Conservation (phyloP, 441 rosid species). For the Monsonia emarginata region DNA sequence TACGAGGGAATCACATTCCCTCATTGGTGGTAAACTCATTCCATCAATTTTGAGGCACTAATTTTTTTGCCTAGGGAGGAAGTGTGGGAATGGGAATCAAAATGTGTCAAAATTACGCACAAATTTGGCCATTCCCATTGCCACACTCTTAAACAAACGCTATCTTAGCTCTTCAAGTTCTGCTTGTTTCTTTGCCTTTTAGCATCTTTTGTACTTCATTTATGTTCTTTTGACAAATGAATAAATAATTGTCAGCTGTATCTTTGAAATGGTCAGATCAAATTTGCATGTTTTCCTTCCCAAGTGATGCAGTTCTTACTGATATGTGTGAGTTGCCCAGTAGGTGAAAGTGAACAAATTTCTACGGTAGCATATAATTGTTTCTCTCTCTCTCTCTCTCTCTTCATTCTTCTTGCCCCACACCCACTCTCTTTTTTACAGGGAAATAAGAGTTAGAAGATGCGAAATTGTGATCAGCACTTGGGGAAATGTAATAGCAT, state of each 20-base stretch:
- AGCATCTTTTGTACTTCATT: background rate
- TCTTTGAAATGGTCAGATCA: background rate
- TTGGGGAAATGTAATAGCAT: background rate
- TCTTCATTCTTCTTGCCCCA: background rate
- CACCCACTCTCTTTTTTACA: background rate
- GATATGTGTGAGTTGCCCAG: background rate
- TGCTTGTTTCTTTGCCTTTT: background rate
- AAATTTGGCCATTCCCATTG: too few relatives aligned
- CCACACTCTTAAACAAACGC: too few relatives aligned
- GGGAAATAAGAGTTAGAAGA: background rate
- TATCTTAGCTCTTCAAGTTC: too few relatives aligned
- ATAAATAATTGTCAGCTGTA: background rate
- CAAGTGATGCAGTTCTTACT: background rate
- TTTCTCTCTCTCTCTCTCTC: background rate
- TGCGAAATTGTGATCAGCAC: background rate
- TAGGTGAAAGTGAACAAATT: background rate
- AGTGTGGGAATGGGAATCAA: too few relatives aligned
- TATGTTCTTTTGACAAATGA: conserved; percentile 4
- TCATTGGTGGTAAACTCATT: too few relatives aligned
- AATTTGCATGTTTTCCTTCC: background rate
- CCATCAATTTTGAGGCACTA: too few relatives aligned
- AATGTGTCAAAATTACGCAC: too few relatives aligned
- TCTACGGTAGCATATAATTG: background rate
- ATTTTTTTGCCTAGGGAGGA: too few relatives aligned
- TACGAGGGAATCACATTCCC: too few relatives aligned